These are phyloP conservation scores for Fusarium fujikuroi DNA, from an alignment of 2,329 filamentous ascomycete genomes.

Conservation along the genomic window DNA sequence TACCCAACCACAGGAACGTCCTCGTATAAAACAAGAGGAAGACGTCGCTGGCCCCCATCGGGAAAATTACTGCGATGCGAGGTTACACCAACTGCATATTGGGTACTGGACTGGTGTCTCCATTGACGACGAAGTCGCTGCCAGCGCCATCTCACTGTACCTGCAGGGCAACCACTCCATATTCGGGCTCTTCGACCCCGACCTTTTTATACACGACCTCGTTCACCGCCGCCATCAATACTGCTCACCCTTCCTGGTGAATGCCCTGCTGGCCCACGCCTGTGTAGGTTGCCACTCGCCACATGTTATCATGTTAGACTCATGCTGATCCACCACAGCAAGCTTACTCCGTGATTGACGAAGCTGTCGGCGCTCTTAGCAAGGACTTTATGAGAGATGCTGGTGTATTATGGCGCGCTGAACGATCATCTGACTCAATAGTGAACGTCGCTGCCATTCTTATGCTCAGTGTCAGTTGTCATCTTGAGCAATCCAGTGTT, in stretches of 20 bases:
- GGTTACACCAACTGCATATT: slow-evolving; percentile 32
- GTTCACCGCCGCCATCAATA: slow-evolving; percentile 36
- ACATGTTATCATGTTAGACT: not conserved
- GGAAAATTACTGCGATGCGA: slow-evolving; percentile 3
- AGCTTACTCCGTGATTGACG: slow-evolving; percentile 19
- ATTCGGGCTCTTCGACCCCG: slow-evolving; percentile 49
- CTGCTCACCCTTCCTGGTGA: slow-evolving; percentile 50
- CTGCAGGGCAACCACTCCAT: slow-evolving; percentile 50
- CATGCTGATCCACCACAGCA: slow-evolving; percentile 8
- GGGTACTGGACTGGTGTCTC: slow-evolving; percentile 49
- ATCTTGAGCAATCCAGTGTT: slow-evolving; percentile 1
- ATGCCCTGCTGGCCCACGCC: slow-evolving; percentile 47
- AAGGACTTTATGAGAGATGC: slow-evolving; percentile 18
- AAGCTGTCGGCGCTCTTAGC: slow-evolving; percentile 6
- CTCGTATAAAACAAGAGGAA: not conserved
- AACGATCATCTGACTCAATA: slow-evolving; percentile 25
- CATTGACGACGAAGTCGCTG: slow-evolving; percentile 46
- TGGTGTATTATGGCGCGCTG: slow-evolving; percentile 23
- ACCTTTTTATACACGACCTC: slow-evolving; percentile 49
- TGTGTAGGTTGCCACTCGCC: slow-evolving; percentile 42
- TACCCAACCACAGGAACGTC: not conserved
- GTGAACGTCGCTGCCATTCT: slow-evolving; percentile 29
- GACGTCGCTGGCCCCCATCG: not conserved
- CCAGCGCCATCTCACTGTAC: slow-evolving; percentile 47
- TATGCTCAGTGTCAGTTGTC: slow-evolving; percentile 18